Conservation (phyloP, 2,329 filamentous ascomycete species). For the Colletotrichum navitas region DNA sequence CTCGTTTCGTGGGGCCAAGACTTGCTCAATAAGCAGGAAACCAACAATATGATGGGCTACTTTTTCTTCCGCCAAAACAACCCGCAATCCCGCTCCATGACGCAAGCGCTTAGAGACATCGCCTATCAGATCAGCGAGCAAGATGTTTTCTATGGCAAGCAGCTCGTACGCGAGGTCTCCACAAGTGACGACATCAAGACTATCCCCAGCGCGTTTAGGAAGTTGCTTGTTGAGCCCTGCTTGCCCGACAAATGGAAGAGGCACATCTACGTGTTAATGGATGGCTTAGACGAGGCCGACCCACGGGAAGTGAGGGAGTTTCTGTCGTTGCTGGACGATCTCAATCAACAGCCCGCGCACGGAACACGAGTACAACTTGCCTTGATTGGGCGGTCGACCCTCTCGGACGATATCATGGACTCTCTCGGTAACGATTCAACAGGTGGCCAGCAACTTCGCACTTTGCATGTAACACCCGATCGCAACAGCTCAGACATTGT, state of each 20-base stretch:
- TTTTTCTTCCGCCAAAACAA: conserved; percentile 64
- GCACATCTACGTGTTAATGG: conserved; percentile 58
- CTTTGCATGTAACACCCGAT: conserved; percentile 57
- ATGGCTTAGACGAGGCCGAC: conserved; percentile 61
- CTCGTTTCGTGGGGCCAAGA: conserved; percentile 56
- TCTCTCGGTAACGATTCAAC: conserved; percentile 45
- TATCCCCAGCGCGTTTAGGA: conserved; percentile 58
- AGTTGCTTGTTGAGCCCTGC: conserved; percentile 56
- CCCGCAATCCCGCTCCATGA: conserved; percentile 58
- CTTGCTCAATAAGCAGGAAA: conserved; percentile 45
- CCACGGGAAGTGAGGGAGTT: conserved; percentile 54
- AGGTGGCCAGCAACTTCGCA: conserved; percentile 51
- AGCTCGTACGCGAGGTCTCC: conserved; percentile 51
- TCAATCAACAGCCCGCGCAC: conserved; percentile 42
- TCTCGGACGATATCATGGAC: conserved; percentile 57
- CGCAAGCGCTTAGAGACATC: conserved; percentile 59
- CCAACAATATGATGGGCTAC: conserved; percentile 53
- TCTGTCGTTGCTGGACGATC: conserved; percentile 51
- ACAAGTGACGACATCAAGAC: conserved; percentile 58
- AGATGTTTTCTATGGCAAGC: conserved; percentile 59
- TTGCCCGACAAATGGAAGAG: conserved; percentile 50
- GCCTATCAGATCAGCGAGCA: conserved; percentile 61
- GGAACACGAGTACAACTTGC: conserved; percentile 52
- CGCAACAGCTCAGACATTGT: conserved; percentile 58
- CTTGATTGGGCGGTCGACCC: conserved; percentile 57